Conservation (phyloP, 129 eudicot species). For the Pseudognaphalium luteoalbum region DNA sequence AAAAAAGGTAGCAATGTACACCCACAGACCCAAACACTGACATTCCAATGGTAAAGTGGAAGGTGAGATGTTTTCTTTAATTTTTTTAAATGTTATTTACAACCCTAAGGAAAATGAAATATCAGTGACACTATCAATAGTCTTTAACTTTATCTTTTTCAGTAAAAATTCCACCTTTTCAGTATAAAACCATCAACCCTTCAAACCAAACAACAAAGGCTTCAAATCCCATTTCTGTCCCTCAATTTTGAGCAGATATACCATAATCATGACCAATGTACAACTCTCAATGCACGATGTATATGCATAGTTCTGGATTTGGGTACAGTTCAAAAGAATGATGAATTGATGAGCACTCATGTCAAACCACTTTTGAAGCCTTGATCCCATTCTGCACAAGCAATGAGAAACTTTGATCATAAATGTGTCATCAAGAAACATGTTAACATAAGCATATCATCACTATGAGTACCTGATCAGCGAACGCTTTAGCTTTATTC, state of each 20-base stretch:
- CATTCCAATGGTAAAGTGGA: slow-evolving; percentile 29
- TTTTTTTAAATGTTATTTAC: slow-evolving; percentile 27
- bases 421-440: slow-evolving; percentile 40
- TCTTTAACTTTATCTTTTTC: slow-evolving; percentile 46
- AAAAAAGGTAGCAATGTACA: slow-evolving; percentile 33
- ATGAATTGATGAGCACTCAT: slow-evolving; percentile 36
- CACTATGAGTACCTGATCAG: slow-evolving; percentile 31
- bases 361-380: slow-evolving; percentile 34
- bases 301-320: slow-evolving; percentile 4
- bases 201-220: slow-evolving; percentile 37
- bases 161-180: slow-evolving; percentile 42
- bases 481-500: slow-evolving; percentile 10
- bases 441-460: slow-evolving; percentile 25
- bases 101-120: slow-evolving; percentile 38
- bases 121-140: slow-evolving; percentile 37
- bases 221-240: slow-evolving; percentile 37
- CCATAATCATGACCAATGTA: slow-evolving; percentile 21
- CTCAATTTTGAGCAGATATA: slow-evolving; percentile 26
- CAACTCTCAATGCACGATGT: slow-evolving; percentile 23
- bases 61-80: slow-evolving; percentile 17
- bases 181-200: slow-evolving; percentile 33
- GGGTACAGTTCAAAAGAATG: slow-evolving; percentile 25
- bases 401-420: slow-evolving; percentile 23
- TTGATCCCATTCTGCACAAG: slow-evolving; percentile 37
- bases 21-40: slow-evolving; percentile 19